Evolutionary conservation across 106 monocot genomes (phyloP), one percentile per base, ranked within the genome.

Genomic region (Acanthochlamys bracteata): DNA sequence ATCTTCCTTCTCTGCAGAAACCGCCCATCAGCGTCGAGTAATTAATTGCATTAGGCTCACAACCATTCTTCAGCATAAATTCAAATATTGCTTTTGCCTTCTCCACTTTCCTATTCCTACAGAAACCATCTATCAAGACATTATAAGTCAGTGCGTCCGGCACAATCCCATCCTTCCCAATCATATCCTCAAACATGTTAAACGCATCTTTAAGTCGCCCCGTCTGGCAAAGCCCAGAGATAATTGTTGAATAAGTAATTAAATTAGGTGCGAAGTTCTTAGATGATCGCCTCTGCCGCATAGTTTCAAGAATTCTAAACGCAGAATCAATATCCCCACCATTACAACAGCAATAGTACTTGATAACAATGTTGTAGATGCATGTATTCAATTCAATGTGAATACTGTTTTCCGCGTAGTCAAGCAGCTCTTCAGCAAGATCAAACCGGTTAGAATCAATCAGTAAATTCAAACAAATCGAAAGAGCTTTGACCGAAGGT

Each of bases 181-280:
- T 81, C 98, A 98, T 92, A 75, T 98, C 91, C 61, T 98, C 98
- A n/a, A 98, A 92, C 76, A 98, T 41, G 20, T 81, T 20, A 55
- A 88, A 88, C 8, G 98, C 98, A 16, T 88, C 85, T 67, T 71
- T 83, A 22, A 98, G 42, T 46, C 73, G 62, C 9, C 83, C 92
- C 7, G 23, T 73, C 8, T 43, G 60, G 61, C 88, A 88, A 0
- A 92, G 67, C 20, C 74, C 83, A 7, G 68, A 74, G 57, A 98
- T 85, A 58, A 98, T 25, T 0, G 92, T 98, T 7, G 98, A 81
- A 61, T 91, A 92, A 4, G 98, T 92, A 57, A 92, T 66, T 74
- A 88, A 8, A 65, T 85, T 91, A 3, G 96, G 96, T 2, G 25
- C 1, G 3, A 67, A 45, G n/a, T 59, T 57, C 11, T 55, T 16